Evolutionary conservation across 2,329 filamentous ascomycete species (phyloP).

Genomic region (Fusarium pseudograminearum): DNA sequence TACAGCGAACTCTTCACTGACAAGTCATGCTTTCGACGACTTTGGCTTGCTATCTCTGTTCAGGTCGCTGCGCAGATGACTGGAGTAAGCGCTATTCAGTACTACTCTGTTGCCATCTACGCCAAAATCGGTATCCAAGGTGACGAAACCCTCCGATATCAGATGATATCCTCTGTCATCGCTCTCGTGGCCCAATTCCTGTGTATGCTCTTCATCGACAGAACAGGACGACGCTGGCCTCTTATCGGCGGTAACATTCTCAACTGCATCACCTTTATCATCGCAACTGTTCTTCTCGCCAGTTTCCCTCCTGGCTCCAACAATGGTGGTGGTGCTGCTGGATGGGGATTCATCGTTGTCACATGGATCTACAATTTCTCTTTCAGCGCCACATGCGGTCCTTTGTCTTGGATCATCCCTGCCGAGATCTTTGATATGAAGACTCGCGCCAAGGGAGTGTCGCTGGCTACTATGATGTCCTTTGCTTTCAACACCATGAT

Average conservation of each 20-base stretch:
- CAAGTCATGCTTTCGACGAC: constrained; percentile 74
- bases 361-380: constrained; percentile 36
- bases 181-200: constrained; percentile 75
- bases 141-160: constrained; percentile 76
- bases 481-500: constrained; percentile 83
- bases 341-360: constrained; percentile 62
- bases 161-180: constrained; percentile 79
- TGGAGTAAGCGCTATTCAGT: constrained; percentile 79
- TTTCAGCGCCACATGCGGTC: constrained; percentile 28
- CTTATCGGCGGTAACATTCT: constrained; percentile 78
- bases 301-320: constrained; percentile 66
- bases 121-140: constrained; percentile 74
- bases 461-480: constrained; percentile 76
- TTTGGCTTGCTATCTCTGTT: constrained; percentile 76
- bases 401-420: constrained; percentile 62
- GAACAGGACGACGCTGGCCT: constrained; percentile 76
- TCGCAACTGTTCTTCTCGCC: constrained; percentile 67
- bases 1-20: constrained; percentile 75
- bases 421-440: constrained; percentile 82
- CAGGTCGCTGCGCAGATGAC: constrained; percentile 83
- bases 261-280: constrained; percentile 79
- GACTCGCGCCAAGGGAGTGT: constrained; percentile 78
- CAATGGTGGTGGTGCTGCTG: constrained; percentile 60
- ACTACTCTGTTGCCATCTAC: constrained; percentile 77
- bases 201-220: constrained; percentile 77